Evolutionary conservation across 2,329 filamentous ascomycete genomes (phyloP), one percentile per base, ranked within the genome.

Genomic region (Cladorrhinum sp.): DNA sequence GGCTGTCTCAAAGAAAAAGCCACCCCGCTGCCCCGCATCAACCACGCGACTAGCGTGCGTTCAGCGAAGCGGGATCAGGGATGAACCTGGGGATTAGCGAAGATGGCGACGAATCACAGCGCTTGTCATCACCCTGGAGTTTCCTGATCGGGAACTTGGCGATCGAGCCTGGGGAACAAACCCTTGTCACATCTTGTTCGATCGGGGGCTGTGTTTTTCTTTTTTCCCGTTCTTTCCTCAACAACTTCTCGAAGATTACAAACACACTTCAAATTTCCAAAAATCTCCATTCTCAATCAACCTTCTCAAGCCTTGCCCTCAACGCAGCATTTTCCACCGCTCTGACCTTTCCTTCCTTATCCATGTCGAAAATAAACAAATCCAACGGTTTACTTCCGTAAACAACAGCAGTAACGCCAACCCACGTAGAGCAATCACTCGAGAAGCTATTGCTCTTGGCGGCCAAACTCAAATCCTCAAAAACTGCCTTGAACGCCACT

Each of bases 401-500:
- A 50, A 68, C 66, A 5, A 66, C 65, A 9, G 51, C 61, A 23
- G 67, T 70, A 0, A 67, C 55, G 0, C 59, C 54, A 4, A 71
- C 67, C 69, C 69, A 71, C 1, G 60, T 65, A 1, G 65, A 58
- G 32, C 68, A 71, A 7, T 70, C 67, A 1, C 62, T 67, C 20
- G 64, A 61, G 32, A 66, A 65, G 50, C 58, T 61, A 20, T 27
- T 50, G 1, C 59, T 63, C 13, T 50, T 51, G 18, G 41, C 41
- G 6, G 55, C 58, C 32, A 54, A 13, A n/a, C 53, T 53, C 12
- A 72, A 22, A 29, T 73, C 70, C 59, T 75, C 71, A 53, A 75
- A 74, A 2, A 72, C 66, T 10, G 72, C 73, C 56, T 73, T 73
- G 66, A 75, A 75, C 1, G 71, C 70, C 2, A 73, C 68, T 18